Conservation (phyloP, 2,329 filamentous ascomycete species). For the Pseudocercospora fijiensis region DNA sequence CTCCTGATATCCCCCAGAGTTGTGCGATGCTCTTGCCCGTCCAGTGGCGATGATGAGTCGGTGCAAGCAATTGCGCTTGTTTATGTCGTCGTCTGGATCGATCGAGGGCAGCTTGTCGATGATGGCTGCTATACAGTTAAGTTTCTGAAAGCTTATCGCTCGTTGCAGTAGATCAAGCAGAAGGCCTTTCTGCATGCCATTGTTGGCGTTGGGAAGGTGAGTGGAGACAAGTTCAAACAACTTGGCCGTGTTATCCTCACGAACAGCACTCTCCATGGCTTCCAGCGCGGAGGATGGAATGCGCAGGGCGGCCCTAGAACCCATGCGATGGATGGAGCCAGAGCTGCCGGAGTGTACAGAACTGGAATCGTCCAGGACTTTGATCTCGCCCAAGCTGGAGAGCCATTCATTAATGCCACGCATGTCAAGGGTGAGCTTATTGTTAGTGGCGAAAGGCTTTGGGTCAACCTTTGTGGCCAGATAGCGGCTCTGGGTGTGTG, state of each 20-base stretch:
- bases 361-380: conserved; percentile 70
- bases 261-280: conserved; percentile 68
- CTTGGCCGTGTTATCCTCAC: conserved; percentile 61
- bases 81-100: conserved; percentile 87
- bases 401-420: conserved; percentile 87
- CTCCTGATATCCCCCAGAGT: conserved; percentile 30
- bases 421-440: conserved; percentile 58
- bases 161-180: conserved; percentile 78
- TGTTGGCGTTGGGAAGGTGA: conserved; percentile 40
- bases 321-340: conserved; percentile 71
- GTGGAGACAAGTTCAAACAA: conserved; percentile 49
- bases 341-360: conserved; percentile 62
- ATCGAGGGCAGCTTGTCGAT: conserved; percentile 68
- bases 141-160: conserved; percentile 68
- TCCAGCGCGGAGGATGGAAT: conserved; percentile 69
- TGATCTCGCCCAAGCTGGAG: conserved; percentile 73
- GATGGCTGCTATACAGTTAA: conserved; percentile 68
- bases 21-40: conserved; percentile 61
- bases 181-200: conserved; percentile 60
- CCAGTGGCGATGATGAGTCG: conserved; percentile 90
- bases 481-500: conserved; percentile 75
- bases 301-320: conserved; percentile 72
- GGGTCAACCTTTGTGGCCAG: conserved; percentile 88
- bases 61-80: conserved; percentile 90
- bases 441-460: conserved; percentile 79